Percentiles rank a stretch among this genome's conserved stretches.
phyloP scores from a whole-genome alignment of 2,329 filamentous ascomycete genomes.

The Aureobasidium sp. region DNA sequence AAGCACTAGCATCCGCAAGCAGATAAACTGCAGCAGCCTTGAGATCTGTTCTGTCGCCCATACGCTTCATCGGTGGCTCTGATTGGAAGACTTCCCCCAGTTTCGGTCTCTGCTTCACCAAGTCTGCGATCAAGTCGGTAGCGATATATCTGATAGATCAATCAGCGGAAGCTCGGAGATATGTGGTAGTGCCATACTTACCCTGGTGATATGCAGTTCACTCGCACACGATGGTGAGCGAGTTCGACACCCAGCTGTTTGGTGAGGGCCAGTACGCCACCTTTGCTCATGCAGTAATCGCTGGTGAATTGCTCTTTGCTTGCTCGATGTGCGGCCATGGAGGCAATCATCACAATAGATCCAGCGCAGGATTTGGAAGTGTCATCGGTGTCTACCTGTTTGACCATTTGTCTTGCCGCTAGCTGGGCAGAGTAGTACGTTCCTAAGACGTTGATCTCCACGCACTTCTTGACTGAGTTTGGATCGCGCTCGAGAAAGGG shows the following conservation, averaged over 20 bases:
- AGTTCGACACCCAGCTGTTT: constrained; percentile 35
- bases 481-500: constrained; percentile 22
- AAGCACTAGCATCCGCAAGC: constrained; percentile 42
- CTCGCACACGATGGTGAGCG: constrained; percentile 25
- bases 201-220: constrained; percentile 42
- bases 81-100: constrained; percentile 42
- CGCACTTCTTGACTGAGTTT: constrained; percentile 10
- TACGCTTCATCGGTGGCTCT: constrained; percentile 44
- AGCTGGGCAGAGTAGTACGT: constrained; percentile 43
- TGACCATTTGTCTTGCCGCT: constrained; percentile 40
- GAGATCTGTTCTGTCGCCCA: constrained; percentile 44
- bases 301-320: constrained; percentile 37
- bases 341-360: constrained; percentile 39
- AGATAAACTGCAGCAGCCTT: constrained; percentile 45
- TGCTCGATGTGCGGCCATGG: constrained; percentile 36
- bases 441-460: constrained; percentile 30
- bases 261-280: constrained; percentile 21
- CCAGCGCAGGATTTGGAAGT: constrained; percentile 26
- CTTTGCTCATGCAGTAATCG: constrained; percentile 27
- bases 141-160: constrained; percentile 33
- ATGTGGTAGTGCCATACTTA: constrained; percentile 24
- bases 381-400: constrained; percentile 30
- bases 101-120: constrained; percentile 32
- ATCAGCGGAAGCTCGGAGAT: not conserved
- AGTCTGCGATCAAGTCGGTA: constrained; percentile 40